Conservation (phyloP, 371 early-diverging fungal genomes). For the Mucor lusitanicus region DNA sequence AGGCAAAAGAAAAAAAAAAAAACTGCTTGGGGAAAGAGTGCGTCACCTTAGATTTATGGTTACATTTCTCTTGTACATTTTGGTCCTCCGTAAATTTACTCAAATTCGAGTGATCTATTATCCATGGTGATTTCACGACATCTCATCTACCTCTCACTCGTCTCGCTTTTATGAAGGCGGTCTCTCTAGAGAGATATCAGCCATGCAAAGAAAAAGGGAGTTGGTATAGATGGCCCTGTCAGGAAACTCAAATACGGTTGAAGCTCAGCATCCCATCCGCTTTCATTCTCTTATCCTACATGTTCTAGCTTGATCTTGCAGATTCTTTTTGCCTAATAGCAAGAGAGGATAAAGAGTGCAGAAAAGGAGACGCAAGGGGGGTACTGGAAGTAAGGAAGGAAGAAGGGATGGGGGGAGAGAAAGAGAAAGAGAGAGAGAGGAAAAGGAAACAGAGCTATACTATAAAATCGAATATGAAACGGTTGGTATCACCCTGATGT, state of each 20-base stretch:
- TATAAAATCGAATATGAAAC: background rate
- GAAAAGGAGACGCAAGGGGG: background rate
- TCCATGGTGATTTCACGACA: background rate
- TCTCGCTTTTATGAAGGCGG: background rate
- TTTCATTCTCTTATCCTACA: background rate
- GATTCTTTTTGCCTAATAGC: background rate
- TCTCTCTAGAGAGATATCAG: background rate
- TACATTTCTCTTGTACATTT: background rate
- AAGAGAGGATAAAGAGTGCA: background rate
- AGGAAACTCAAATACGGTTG: background rate
- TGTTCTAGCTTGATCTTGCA: background rate
- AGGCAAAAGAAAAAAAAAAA: background rate
- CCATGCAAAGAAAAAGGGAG: background rate
- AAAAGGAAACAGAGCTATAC: background rate
- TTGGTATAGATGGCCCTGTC: background rate
- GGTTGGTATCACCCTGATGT: constrained; percentile 1
- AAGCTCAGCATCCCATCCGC: background rate
- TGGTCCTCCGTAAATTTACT: background rate
- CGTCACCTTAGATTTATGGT: background rate
- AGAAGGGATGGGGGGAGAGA: constrained; percentile 3
- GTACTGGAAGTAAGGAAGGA: constrained; percentile 1
- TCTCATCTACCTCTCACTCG: background rate
- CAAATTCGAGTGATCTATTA: background rate
- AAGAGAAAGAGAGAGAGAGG: constrained; percentile 2
- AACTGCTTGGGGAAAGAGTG: background rate